phyloP scores from a whole-genome alignment of 1,284 basidiomycete species.

The Mycosarcoma mackinlayi region DNA sequence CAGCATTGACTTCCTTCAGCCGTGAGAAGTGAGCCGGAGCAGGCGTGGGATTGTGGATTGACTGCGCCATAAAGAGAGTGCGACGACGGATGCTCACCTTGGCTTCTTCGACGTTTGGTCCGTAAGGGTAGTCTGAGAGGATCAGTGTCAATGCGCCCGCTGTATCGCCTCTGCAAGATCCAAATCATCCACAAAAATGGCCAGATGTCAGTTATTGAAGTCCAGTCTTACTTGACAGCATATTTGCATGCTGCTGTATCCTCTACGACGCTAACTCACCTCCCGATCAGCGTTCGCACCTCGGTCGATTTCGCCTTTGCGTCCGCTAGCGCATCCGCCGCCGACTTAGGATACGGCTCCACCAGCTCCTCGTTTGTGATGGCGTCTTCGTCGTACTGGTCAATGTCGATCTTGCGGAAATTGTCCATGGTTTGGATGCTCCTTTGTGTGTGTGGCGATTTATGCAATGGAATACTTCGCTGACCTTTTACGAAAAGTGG shows the following conservation, averaged over 20 bases:
- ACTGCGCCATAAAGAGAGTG: not conserved
- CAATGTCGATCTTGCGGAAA: slow-evolving; percentile 94
- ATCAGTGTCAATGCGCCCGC: slow-evolving; percentile 55
- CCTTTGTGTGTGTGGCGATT: not conserved
- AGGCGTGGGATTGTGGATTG: not conserved
- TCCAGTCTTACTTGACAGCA: not conserved
- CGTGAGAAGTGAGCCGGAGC: too few relatives aligned
- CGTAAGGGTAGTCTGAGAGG: slow-evolving; percentile 61
- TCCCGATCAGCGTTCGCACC: slow-evolving; percentile 74
- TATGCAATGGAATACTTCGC: not conserved
- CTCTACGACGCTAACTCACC: slow-evolving; percentile 37
- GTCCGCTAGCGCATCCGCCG: slow-evolving; percentile 79
- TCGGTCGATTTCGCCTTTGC: slow-evolving; percentile 79
- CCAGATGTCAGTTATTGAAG: not conserved
- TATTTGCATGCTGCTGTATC: not conserved
- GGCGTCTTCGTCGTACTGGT: slow-evolving; percentile 90
- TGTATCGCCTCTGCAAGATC: slow-evolving; percentile 48
- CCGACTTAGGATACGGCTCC: slow-evolving; percentile 83
- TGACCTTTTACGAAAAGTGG: not conserved
- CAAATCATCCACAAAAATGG: not conserved
- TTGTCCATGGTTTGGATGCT: slow-evolving; percentile 39
- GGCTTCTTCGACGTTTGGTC: slow-evolving; percentile 55
- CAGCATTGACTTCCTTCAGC: too few relatives aligned
- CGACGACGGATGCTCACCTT: slow-evolving; percentile 39
- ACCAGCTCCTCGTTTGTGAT: slow-evolving; percentile 82